Base-by-base conservation (phyloP, 208 protist genomes). In the Acanthamoeba triangularis region DNA sequence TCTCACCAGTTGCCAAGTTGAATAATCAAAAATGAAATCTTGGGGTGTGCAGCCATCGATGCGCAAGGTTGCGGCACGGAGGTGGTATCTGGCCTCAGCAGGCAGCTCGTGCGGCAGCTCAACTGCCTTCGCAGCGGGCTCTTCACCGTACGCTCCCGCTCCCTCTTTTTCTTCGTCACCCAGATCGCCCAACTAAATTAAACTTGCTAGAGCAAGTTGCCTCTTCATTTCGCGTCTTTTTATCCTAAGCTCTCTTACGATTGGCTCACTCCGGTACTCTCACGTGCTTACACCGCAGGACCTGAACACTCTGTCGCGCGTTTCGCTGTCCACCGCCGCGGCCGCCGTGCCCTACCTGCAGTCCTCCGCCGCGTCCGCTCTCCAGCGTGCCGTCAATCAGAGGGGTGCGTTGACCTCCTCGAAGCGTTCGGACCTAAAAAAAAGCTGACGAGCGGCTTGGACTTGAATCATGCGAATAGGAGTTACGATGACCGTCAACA, bases 371-470 rank as follows among this genome's bases (percentile, higher is more conserved):
- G 74, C 74, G 14, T 20, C 28, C 8, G 74, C 74, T 10, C 74
- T 82, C 41, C 74, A 82, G 74, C 74, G 74, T 52, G 74, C 74
- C 74, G 20, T 82, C 35, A 82, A 82, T 20, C 74, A 54, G 74
- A 14, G 74, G 35, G 74, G 74, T 82, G 25, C 33, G 30, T 44
- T 67, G 0, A 23, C 28, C 61, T 23, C 23, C 52, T n/a, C 41
- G 41, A 44, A 4, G 41, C 2, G 0, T 4, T 47, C 41, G 41
- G 41, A 47, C 41, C 41, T 47, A 47, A 47, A 47, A 4, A 47
- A 44, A 44, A 7, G 5, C 52, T 56, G 11, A 56, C 52, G 16
- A 4, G 37, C 37, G 37, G 2, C 37, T 41, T 3, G 37, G 37
- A 63, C 56, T 63, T 63, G 0, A 18, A 20, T n/a, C n/a, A 28